Percentiles rank a stretch among this genome's conserved stretches.
Conservation (phyloP, 768 basidiomycete genomes). For the Brasilioporus rufonigricans region DNA sequence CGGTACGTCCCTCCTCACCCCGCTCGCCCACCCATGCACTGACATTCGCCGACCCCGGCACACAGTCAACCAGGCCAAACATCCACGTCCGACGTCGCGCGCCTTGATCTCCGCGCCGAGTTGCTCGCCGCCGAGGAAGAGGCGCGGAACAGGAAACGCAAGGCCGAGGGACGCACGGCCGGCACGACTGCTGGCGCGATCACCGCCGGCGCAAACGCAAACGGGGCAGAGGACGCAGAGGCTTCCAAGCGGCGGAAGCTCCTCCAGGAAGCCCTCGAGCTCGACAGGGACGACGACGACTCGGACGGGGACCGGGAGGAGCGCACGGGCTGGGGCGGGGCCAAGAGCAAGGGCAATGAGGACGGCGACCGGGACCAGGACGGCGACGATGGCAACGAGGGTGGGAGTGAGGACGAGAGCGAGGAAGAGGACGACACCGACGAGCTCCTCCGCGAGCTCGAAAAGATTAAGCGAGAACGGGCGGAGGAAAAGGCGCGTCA, state of each 20-base stretch:
- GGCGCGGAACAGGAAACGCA: slow-evolving; percentile 86
- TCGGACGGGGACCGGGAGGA: slow-evolving; percentile 46
- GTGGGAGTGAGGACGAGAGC: slow-evolving; percentile 58
- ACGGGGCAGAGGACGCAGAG: slow-evolving; percentile 65
- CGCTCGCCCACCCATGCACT: too few relatives aligned
- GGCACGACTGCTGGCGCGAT: too few relatives aligned
- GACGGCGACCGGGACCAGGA: too few relatives aligned
- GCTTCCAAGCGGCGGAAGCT: slow-evolving; percentile 82
- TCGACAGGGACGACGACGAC: slow-evolving; percentile 87
- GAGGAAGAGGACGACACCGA: slow-evolving; percentile 73
- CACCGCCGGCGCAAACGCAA: too few relatives aligned
- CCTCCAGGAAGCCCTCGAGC: slow-evolving; percentile 78
- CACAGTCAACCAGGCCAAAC: slow-evolving; percentile 88
- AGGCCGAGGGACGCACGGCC: slow-evolving; percentile 69
- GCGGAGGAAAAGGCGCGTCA: slow-evolving; percentile 87
- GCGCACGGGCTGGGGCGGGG: slow-evolving; percentile 49
- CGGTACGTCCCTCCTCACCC: too few relatives aligned
- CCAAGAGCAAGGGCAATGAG: too few relatives aligned
- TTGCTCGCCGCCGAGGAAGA: slow-evolving; percentile 84
- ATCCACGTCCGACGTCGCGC: slow-evolving; percentile 69
- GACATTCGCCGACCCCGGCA: too few relatives aligned
- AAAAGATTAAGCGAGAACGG: slow-evolving; percentile 95
- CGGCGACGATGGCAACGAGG: slow-evolving; percentile 38
- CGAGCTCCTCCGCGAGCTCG: slow-evolving; percentile 92
- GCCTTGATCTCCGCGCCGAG: slow-evolving; percentile 80